phyloP scores from a whole-genome alignment of 371 early-diverging fungal species.

The Funneliformis caledonium region DNA sequence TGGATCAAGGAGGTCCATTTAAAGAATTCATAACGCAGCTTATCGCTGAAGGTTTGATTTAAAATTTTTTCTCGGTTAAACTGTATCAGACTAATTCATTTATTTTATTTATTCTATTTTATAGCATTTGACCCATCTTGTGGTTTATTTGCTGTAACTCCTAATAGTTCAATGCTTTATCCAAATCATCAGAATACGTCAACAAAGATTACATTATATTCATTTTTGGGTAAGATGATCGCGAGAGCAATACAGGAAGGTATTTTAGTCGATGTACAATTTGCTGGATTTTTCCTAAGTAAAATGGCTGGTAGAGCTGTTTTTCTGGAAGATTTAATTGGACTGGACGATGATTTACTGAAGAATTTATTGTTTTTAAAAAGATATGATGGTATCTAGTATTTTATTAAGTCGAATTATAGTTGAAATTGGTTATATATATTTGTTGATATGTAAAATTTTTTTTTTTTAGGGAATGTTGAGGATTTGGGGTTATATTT shows the following conservation, averaged over 20 bases:
- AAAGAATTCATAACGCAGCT: constrained; percentile 90
- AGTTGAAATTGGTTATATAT: neutral
- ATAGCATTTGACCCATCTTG: constrained; percentile 18
- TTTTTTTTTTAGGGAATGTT: constrained; percentile 51
- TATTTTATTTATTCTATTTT: neutral
- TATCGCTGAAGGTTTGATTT: constrained; percentile 51
- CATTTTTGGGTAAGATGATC: constrained; percentile 83
- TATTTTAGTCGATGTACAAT: constrained; percentile 83
- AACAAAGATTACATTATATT: constrained; percentile 2
- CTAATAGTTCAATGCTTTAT: neutral
- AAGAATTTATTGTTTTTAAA: constrained; percentile 80
- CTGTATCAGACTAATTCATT: neutral
- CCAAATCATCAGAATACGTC: neutral
- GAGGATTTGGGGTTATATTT: constrained; percentile 73
- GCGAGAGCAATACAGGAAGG: constrained; percentile 93
- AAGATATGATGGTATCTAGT: constrained; percentile 59
- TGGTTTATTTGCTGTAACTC: constrained; percentile 6
- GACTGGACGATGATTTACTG: constrained; percentile 82
- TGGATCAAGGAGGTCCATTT: constrained; percentile 94
- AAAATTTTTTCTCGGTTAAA: neutral
- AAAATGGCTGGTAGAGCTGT: constrained; percentile 78
- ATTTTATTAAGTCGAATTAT: neutral
- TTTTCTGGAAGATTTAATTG: constrained; percentile 81
- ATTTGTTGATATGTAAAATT: neutral
- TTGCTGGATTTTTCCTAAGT: constrained; percentile 85